phyloP scores from a whole-genome alignment of 768 basidiomycete genomes.

The Suillus ampliporus region DNA sequence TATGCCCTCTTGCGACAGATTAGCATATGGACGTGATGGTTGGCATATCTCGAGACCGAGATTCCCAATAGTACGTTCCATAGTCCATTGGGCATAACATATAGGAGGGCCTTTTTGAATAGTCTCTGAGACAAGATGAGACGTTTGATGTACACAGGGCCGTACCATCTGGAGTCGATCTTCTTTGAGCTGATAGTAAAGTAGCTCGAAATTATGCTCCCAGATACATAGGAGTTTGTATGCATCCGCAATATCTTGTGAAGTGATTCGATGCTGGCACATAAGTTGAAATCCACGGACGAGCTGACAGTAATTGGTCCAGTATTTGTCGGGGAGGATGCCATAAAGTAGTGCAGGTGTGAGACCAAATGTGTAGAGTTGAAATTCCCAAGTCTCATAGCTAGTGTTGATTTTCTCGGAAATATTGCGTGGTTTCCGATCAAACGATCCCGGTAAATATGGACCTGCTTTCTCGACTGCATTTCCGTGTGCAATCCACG shows the following conservation, averaged over 20 bases:
- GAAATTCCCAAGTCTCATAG: conserved; percentile 30
- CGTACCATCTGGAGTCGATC: conserved; percentile 38
- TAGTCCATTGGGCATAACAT: conserved; percentile 32
- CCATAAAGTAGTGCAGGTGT: conserved; percentile 23
- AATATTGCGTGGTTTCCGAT: conserved; percentile 26
- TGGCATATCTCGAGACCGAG: conserved; percentile 28
- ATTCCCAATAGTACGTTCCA: conserved; percentile 32
- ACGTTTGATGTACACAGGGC: conserved; percentile 35
- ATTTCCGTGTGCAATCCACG: conserved; percentile 27
- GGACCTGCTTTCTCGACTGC: conserved; percentile 19
- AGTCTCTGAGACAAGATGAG: conserved; percentile 31
- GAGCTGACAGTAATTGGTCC: conserved; percentile 27
- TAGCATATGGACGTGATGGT: background rate
- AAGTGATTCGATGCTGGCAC: conserved; percentile 22
- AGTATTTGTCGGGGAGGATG: conserved; percentile 28
- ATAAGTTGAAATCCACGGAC: conserved; percentile 29
- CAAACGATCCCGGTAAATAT: conserved; percentile 24
- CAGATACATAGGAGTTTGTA: conserved; percentile 30
- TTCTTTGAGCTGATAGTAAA: conserved; percentile 31
- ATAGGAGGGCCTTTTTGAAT: conserved; percentile 26
- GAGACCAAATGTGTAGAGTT: conserved; percentile 25
- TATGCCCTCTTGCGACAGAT: background rate
- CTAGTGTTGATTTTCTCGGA: conserved; percentile 27
- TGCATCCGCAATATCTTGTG: conserved; percentile 14
- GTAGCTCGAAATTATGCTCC: conserved; percentile 32